Evolutionary conservation across 2,329 filamentous ascomycete genomes (phyloP).

Genomic region (Fusarium sp.): DNA sequence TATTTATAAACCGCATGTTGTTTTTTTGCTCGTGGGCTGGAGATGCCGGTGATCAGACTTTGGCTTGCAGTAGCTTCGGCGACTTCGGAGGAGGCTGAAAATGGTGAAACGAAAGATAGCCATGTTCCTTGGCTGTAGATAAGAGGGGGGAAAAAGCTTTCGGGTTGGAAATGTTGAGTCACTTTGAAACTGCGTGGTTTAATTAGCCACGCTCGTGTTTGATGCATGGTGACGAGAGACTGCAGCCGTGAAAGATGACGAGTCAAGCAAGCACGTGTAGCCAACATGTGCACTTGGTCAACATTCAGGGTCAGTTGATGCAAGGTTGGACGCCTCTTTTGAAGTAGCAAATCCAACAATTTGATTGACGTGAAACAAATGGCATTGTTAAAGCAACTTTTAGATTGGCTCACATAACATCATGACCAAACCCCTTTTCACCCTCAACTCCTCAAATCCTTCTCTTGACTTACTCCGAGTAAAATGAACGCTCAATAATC

Average conservation of each 20-base stretch:
- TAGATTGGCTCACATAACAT: background rate
- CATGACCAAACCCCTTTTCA: background rate
- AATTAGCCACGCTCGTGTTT: background rate
- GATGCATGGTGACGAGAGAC: background rate
- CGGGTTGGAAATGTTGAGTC: background rate
- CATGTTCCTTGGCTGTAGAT: background rate
- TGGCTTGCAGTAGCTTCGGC: constrained; percentile 3
- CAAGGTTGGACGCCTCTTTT: background rate
- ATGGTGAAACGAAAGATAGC: background rate
- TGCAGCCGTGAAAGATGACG: background rate
- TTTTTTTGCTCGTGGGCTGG: background rate
- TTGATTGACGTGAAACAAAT: background rate
- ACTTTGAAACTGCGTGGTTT: background rate
- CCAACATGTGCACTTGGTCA: background rate
- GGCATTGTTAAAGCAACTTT: background rate
- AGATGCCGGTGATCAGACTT: background rate
- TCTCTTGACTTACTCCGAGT: background rate
- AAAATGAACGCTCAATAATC: background rate
- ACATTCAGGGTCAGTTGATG: background rate
- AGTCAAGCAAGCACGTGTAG: background rate
- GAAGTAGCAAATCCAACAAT: background rate
- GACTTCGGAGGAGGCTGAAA: background rate
- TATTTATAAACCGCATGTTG: background rate
- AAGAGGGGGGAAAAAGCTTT: background rate
- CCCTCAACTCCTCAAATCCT: background rate